Evolutionary conservation across 75 land plant genomes (phyloP).

Genomic region (Pinus taeda): DNA sequence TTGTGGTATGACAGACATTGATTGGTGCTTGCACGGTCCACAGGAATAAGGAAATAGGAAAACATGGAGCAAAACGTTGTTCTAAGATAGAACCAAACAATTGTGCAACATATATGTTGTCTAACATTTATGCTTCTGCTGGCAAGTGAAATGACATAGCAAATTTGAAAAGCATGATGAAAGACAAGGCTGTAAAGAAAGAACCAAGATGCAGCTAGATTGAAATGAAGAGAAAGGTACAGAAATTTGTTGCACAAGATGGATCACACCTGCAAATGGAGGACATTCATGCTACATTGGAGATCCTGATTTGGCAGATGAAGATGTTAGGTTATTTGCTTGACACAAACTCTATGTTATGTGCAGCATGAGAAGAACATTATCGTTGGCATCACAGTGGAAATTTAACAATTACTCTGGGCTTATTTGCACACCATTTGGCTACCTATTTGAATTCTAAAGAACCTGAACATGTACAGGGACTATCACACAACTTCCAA

Average conservation of each 20-base stretch:
- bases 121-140: slow-evolving; percentile 18
- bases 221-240: slow-evolving; percentile 3
- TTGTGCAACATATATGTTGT: slow-evolving; percentile 11
- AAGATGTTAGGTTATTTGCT: slow-evolving; percentile 12
- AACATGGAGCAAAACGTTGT: background rate
- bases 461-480: slow-evolving; percentile 16
- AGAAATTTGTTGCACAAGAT: slow-evolving; percentile 8
- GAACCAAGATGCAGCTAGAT: slow-evolving; percentile 11
- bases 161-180: slow-evolving; percentile 13
- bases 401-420: slow-evolving; percentile 28
- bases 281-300: background rate
- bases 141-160: slow-evolving; percentile 8
- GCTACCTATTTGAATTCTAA: slow-evolving; percentile 16
- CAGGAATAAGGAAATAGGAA: slow-evolving; percentile 11
- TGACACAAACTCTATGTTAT: slow-evolving; percentile 11
- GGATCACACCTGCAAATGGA: slow-evolving; percentile 14
- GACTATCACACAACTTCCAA: slow-evolving; percentile 23
- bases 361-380: slow-evolving; percentile 6
- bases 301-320: slow-evolving; percentile 12
- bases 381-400: slow-evolving; percentile 16
- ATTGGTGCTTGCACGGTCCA: slow-evolving; percentile 9
- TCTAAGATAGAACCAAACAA: slow-evolving; percentile 8
- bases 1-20: slow-evolving; percentile 9
- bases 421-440: slow-evolving; percentile 17
- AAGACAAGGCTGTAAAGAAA: background rate